Evolutionary conservation across 192 early-diverging fungal species (phyloP).

Genomic region (Coemansia sp.): DNA sequence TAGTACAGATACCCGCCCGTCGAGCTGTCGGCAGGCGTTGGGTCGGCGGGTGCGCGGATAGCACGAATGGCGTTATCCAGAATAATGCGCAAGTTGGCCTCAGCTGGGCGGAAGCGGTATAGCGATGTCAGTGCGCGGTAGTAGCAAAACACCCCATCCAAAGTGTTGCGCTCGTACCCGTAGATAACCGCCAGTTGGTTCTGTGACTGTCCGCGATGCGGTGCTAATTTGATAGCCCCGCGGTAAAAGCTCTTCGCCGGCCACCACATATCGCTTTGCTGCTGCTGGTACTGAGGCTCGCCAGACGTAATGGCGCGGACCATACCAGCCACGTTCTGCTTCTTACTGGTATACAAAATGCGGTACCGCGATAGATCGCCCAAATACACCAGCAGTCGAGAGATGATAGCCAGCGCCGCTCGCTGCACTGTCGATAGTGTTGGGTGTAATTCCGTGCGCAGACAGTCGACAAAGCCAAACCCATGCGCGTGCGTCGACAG

Average conservation of each 20-base stretch:
- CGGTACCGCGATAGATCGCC: conserved; percentile 52
- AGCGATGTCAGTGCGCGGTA: conserved; percentile 43
- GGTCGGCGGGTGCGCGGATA: conserved; percentile 5
- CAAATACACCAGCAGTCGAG: conserved; percentile 38
- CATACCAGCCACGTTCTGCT: conserved; percentile 12
- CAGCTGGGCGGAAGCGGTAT: conserved; percentile 29
- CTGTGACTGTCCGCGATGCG: conserved; percentile 48
- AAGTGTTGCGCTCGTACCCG: conserved; percentile 41
- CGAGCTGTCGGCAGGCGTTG: not conserved
- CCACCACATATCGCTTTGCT: conserved; percentile 33
- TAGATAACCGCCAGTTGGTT: conserved; percentile 52
- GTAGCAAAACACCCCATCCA: conserved; percentile 41
- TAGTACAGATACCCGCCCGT: conserved; percentile 21
- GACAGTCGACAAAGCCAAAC: conserved; percentile 29
- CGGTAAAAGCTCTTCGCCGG: conserved; percentile 48
- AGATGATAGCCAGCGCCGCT: conserved; percentile 32
- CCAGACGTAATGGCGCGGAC: not conserved
- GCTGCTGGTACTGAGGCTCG: conserved; percentile 5
- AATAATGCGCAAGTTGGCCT: conserved; percentile 39
- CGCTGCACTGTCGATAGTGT: conserved; percentile 30
- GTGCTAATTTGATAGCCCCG: conserved; percentile 41
- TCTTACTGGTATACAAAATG: conserved; percentile 29
- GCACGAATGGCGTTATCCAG: conserved; percentile 37
- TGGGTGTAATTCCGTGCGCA: conserved; percentile 38
- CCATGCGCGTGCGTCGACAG: conserved; percentile 34